Base-by-base conservation (phyloP, 2,329 filamentous ascomycete species). In the Xylaria polymorpha region DNA sequence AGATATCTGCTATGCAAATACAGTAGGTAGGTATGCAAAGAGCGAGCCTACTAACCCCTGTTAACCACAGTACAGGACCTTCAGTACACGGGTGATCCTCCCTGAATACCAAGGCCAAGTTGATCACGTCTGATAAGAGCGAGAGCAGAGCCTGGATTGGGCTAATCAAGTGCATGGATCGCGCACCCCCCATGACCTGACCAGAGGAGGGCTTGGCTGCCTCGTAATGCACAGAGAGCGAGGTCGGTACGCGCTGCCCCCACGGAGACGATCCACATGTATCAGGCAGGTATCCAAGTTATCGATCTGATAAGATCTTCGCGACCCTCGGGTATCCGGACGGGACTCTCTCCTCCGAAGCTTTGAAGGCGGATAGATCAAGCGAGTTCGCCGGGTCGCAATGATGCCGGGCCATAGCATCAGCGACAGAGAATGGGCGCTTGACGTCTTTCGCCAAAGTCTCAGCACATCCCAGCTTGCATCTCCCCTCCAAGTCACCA, bases 251-350 rank as follows among this genome's bases (percentile, higher is more conserved):
- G 32, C 39, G 50, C 39, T 53, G 35, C 18, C 20, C 51, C 62
- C 67, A 66, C 58, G 22, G 43, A 37, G 60, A 60, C 32, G 66
- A 56, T 58, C 62, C 66, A 68, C 68, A 56, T 6, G n/a, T 18
- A 50, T 25, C 22, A n/a, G n/a, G n/a, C 12, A 18, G 14, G 5
- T 18, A 39, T 48, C 15, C 14, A 22, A 10, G 20, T 62, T 74
- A 75, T 76, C 73, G 73, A 76, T 76, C 74, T 74, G 74, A 77
- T 77, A 75, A 76, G 73, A 77, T 76, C 71, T 46, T n/a, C 20
- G 22, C 37, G 22, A 14, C n/a, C 37, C 53, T 55, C n/a, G 22
- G 41, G 15, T 22, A 37, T 15, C 29, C 8, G 32, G 35, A 32
- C 22, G 3, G 15, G 57, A 39, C 56, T 55, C 63, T n/a, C 58